Evolutionary conservation across 23 red algal genomes (phyloP), one percentile per base, ranked within the genome.

Genomic region (Agarophyton chilense): DNA sequence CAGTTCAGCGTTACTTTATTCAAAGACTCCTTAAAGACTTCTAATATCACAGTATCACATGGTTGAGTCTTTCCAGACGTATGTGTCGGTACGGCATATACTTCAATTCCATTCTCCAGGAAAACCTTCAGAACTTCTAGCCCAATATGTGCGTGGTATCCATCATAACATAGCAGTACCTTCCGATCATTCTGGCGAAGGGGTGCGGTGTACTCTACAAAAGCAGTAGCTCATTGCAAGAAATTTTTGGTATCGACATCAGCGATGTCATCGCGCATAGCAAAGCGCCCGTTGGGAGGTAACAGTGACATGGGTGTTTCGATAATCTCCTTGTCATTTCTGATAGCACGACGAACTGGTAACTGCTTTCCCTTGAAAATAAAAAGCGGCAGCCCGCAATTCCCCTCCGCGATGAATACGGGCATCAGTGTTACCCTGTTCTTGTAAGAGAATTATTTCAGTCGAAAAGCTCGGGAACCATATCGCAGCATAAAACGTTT

Each of bases 91-190:
- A 77, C 2, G 8, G 44, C 43, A 19, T 77, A 77, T 10, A 47
- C 72, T 9, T 10, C 41, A 8, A 77, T 54, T 3, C 38, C 38
- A 36, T 29, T 41, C 3, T 49, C 36, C 41, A 29, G 10, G 19
- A 77, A 77, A 16, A 54, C n/a, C 18, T 77, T 2, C 14, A 77
- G 32, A 10, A 54, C 33, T 2, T 16, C 12, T 1, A 77, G 3
- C 13, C 72, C 17, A 2, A 77, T 2, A 54, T 77, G 72, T n/a
- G 72, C 28, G 2, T 25, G 39, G 49, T 77, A 77, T 9, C 38
- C 72, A 77, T 77, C 72, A 41, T 77, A 77, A 33, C 2, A 10
- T 4, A 77, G 19, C 49, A 77, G 72, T 13, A 77, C 33, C 26
- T 77, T 77, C 2, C 72, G 43, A 2, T n/a, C 32, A 49, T 49